These are phyloP conservation scores for Apiospora hydei DNA, from an alignment of 2,329 filamentous ascomycete genomes.

Conservation along the genomic window DNA sequence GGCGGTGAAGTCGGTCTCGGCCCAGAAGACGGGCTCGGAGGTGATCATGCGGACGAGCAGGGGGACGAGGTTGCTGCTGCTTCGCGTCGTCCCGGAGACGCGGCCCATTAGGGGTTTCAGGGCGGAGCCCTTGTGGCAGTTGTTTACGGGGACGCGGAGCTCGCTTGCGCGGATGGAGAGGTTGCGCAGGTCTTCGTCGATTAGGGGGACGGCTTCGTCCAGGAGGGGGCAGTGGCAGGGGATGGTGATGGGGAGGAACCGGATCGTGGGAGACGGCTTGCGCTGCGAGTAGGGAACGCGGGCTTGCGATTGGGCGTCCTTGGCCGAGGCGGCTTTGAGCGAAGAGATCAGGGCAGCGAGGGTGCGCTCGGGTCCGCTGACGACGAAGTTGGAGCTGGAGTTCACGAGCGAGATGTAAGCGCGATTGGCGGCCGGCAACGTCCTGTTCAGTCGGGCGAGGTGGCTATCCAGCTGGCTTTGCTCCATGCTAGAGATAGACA, in stretches of 20 bases:
- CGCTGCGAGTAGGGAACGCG: constrained; percentile 43
- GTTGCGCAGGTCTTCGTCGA: constrained; percentile 32
- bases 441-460: constrained; percentile 27
- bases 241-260: constrained; percentile 49
- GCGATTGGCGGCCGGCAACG: constrained; percentile 25
- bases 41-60: constrained; percentile 39
- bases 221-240: constrained; percentile 50
- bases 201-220: constrained; percentile 33
- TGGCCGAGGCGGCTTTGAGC: constrained; percentile 35
- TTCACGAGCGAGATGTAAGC: constrained; percentile 37
- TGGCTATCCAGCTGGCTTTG: neutral
- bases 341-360: constrained; percentile 30
- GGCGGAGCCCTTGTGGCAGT: constrained; percentile 32
- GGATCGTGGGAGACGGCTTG: constrained; percentile 35
- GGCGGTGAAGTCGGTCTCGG: constrained; percentile 33
- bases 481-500: constrained; percentile 24
- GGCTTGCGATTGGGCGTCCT: constrained; percentile 35
- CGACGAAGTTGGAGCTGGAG: constrained; percentile 31
- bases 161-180: constrained; percentile 46
- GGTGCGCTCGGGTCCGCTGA: constrained; percentile 38
- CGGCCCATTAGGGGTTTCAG: constrained; percentile 39
- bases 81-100: constrained; percentile 23
- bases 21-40: constrained; percentile 38
- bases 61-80: constrained; percentile 32
- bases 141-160: constrained; percentile 49